Conservation (phyloP, 805 yeast species). For the Peterozyma xylosa region DNA sequence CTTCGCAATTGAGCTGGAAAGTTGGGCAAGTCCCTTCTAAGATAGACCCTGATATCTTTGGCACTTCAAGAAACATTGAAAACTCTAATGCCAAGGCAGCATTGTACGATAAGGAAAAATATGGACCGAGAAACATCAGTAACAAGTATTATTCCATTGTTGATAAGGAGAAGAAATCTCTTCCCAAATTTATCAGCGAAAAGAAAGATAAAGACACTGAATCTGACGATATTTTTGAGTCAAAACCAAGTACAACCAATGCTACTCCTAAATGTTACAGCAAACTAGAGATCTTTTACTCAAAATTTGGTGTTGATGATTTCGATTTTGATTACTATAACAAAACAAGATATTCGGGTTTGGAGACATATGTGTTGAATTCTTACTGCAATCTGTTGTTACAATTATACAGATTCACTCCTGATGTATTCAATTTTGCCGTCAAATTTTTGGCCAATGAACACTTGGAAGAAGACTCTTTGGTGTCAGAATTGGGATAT, state of each 20-base stretch:
- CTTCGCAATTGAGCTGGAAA: conserved; percentile 51
- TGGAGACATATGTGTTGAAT: conserved; percentile 83
- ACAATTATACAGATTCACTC: conserved; percentile 73
- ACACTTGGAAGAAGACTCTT: conserved; percentile 35
- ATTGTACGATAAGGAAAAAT: conserved; percentile 49
- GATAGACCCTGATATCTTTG: conserved; percentile 41
- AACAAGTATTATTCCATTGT: conserved; percentile 31
- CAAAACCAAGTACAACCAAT: conserved; percentile 22
- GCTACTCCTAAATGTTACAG: conserved; percentile 68
- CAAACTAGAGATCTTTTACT: conserved; percentile 69
- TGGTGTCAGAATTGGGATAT: conserved; percentile 80
- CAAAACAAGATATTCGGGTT: conserved; percentile 64
- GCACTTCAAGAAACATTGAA: conserved; percentile 26
- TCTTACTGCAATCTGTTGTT: conserved; percentile 71
- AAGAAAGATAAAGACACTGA: conserved; percentile 11
- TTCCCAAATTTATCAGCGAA: conserved; percentile 60
- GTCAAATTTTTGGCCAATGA: conserved; percentile 49
- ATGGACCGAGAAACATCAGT: conserved; percentile 48
- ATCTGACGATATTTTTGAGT: conserved; percentile 20
- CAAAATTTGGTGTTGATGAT: conserved; percentile 88
- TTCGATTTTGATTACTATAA: conserved; percentile 88
- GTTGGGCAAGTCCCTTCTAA: conserved; percentile 49
- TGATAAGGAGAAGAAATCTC: conserved; percentile 19
- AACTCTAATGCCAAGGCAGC: conserved; percentile 29
- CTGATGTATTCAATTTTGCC: conserved; percentile 62